Evolutionary conservation across 1,284 basidiomycete genomes (phyloP), one percentile per base, ranked within the genome.

Genomic region (Schizophyllum commune): DNA sequence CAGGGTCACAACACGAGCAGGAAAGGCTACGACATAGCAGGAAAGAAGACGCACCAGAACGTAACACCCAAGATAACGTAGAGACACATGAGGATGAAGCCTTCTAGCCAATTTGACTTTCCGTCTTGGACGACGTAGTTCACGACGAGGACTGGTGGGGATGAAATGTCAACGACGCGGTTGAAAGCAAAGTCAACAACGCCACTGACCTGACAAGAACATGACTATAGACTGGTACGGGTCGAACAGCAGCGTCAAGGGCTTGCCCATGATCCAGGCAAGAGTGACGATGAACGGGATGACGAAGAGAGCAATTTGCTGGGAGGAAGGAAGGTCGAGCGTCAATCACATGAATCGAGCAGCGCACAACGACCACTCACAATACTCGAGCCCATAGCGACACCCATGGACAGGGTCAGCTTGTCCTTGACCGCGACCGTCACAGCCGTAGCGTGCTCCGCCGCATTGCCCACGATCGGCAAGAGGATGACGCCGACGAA

Each of bases 371-470:
- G 20, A 55, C 64, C 34, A 77, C 86, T 72, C 69, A 94, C 89
- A 64, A 96, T 94, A 63, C 90, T 92, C 1, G 91, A 92, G n/a
- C 92, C 93, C 47, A 94, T 90, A 6, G 94, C 93, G 58, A 95
- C 92, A 59, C 87, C 85, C 60, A 94, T 77, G 68, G 83, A 84
- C 7, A 91, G 79, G 65, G 84, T 85, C 58, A 92, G 77, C 71
- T 91, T 84, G 73, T 92, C 83, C 74, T 94, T 92, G 65, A 92
- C 85, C 0, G 92, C 92, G 5, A 94, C 92, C 3, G 88, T 91
- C 63, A 96, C 90, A 21, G 92, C 92, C 3, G 93, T 94, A 58
- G 88, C 86, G 70, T 94, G 92, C 71, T 96, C 94, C 79, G 92
- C 90, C 11, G 91, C 88, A 66, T 94, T 95, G 55, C 91, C 91